Evolutionary conservation across 148 eudicot genomes (phyloP).

Genomic region (Vaccinium myrtillus): DNA sequence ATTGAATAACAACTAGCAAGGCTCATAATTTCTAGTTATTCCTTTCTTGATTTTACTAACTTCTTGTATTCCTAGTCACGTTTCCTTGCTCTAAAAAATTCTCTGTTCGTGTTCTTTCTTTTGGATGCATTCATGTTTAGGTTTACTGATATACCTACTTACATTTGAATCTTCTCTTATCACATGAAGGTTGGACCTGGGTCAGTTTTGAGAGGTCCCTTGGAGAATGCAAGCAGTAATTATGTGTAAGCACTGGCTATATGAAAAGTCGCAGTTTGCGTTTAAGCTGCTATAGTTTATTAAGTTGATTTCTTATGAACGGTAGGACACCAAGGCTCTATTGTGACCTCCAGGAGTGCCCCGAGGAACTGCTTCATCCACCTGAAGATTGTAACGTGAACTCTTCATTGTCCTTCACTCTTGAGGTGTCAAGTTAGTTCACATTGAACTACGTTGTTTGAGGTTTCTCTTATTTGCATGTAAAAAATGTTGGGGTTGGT

Average conservation of each 20-base stretch:
- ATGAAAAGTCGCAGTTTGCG: not conserved
- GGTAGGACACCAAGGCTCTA: conserved; percentile 66
- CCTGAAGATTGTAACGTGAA: conserved; percentile 94
- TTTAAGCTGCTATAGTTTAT: conserved; percentile 16
- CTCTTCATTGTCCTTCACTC: conserved; percentile 79
- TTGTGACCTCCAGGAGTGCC: conserved; percentile 71
- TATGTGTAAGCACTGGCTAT: conserved; percentile 43
- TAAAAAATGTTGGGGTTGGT: conserved; percentile 24
- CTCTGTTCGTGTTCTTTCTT: not conserved
- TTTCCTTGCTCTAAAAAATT: not conserved
- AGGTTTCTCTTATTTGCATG: not conserved
- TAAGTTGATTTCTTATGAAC: conserved; percentile 21
- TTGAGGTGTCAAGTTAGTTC: conserved; percentile 53
- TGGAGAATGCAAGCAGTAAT: conserved; percentile 53
- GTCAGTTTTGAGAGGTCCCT: conserved; percentile 74
- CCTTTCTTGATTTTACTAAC: not conserved
- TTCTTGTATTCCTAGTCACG: not conserved
- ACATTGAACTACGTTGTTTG: conserved; percentile 24
- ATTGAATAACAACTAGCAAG: not conserved
- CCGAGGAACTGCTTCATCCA: conserved; percentile 80
- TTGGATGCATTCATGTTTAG: not conserved
- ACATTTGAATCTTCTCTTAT: conserved; percentile 17
- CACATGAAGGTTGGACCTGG: conserved; percentile 69
- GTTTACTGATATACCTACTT: conserved; percentile 16
- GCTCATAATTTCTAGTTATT: not conserved